Evolutionary conservation across 805 yeast genomes (phyloP).

Genomic region (Candida ortonii): DNA sequence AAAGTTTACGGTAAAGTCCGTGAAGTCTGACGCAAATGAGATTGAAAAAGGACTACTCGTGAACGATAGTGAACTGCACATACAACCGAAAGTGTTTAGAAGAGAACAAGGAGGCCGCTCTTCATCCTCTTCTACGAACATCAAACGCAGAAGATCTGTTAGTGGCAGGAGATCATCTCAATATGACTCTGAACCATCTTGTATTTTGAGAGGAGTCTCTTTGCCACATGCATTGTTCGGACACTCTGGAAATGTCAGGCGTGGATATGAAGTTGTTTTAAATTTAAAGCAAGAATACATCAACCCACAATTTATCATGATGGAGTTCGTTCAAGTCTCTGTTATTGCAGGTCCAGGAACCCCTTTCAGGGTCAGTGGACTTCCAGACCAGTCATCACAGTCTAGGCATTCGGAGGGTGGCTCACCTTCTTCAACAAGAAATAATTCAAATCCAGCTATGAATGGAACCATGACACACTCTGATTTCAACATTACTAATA

Average conservation of each 20-base stretch:
- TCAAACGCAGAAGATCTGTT: conserved; percentile 28
- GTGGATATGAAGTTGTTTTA: conserved; percentile 42
- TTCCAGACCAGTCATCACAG: conserved; percentile 4
- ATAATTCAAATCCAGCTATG: conserved; percentile 12
- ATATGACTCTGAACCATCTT: conserved; percentile 34
- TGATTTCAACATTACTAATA: conserved; percentile 31
- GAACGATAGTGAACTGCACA: conserved; percentile 37
- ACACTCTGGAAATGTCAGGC: conserved; percentile 4
- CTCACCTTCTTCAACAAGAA: conserved; percentile 7
- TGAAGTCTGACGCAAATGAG: conserved; percentile 32
- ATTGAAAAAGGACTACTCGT: conserved; percentile 40
- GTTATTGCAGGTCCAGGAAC: conserved; percentile 52
- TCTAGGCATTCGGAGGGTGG: conserved; percentile 2
- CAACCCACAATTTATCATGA: conserved; percentile 32
- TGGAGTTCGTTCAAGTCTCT: conserved; percentile 49
- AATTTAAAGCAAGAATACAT: conserved; percentile 37
- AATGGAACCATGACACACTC: conserved; percentile 9
- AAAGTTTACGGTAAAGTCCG: conserved; percentile 48
- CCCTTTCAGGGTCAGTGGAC: conserved; percentile 23
- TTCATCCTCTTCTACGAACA: conserved; percentile 14
- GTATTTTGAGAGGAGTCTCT: conserved; percentile 52
- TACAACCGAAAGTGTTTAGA: conserved; percentile 62
- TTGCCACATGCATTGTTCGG: conserved; percentile 48
- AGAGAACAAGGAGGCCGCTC: conserved; percentile 10
- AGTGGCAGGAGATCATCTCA: conserved; percentile 29